phyloP scores from a whole-genome alignment of 352 stramenopile genomes.

The Phytophthora citricola region DNA sequence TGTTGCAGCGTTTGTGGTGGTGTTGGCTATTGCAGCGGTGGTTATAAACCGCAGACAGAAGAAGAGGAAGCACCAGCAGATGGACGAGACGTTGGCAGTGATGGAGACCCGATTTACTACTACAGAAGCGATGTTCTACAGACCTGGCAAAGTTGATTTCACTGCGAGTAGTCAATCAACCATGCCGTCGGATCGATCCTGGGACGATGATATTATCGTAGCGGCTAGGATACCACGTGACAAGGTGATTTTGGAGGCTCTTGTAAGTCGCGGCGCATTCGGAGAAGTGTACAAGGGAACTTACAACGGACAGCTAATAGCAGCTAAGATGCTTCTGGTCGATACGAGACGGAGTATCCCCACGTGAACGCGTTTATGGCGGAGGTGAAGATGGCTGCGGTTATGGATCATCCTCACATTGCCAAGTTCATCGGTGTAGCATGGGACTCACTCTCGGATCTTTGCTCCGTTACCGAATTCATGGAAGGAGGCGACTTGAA shows the following conservation, averaged over 20 bases:
- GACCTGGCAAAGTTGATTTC: conserved; percentile 8
- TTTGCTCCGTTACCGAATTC: conserved; percentile 21
- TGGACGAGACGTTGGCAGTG: conserved; percentile 16
- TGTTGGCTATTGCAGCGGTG: conserved; percentile 5
- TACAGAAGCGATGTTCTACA: background rate
- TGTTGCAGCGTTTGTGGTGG: conserved; percentile 7
- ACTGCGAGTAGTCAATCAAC: conserved; percentile 15
- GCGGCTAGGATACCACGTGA: conserved; percentile 23
- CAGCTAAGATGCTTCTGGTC: conserved; percentile 15
- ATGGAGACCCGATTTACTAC: conserved; percentile 8
- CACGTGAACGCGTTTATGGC: conserved; percentile 21
- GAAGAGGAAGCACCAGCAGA: conserved; percentile 4
- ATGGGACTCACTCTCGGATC: conserved; percentile 21
- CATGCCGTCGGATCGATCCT: conserved; percentile 17
- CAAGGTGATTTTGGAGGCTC: conserved; percentile 11
- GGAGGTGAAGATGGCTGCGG: conserved; percentile 20
- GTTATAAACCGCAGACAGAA: conserved; percentile 7
- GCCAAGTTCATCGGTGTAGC: conserved; percentile 15
- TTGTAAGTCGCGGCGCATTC: conserved; percentile 16
- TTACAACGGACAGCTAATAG: conserved; percentile 7
- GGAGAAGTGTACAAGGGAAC: conserved; percentile 22
- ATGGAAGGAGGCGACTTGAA: conserved; percentile 28
- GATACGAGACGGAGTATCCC: conserved; percentile 16
- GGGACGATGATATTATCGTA: conserved; percentile 29
- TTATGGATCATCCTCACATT: conserved; percentile 22